These are phyloP conservation scores for Tuber umbilicatum DNA, from an alignment of 495 filamentous ascomycete species.

Conservation along the genomic window DNA sequence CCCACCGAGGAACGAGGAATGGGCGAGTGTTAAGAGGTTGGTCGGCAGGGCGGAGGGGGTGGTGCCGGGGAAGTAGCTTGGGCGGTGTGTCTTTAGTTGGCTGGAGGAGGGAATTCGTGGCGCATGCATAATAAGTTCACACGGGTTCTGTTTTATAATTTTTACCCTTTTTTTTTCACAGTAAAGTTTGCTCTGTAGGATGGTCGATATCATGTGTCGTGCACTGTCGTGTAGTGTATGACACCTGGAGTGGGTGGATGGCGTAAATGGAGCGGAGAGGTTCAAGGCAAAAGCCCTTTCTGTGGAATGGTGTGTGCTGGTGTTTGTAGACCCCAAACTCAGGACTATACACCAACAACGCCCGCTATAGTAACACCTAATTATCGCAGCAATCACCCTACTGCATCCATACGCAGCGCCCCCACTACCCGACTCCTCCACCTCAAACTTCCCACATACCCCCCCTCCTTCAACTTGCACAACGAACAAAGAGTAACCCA, in stretches of 20 bases:
- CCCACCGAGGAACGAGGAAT: conserved; percentile 76
- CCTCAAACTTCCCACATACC: too few relatives aligned
- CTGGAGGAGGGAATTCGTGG: background rate
- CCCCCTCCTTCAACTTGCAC: background rate
- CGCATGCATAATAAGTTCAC: background rate
- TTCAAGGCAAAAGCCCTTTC: background rate
- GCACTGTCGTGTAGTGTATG: background rate
- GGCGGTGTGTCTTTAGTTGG: background rate
- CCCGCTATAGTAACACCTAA: background rate
- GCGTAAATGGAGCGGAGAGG: background rate
- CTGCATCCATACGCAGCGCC: background rate
- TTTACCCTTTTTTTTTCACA: background rate
- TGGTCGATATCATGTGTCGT: background rate
- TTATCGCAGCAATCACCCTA: background rate
- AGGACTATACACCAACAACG: background rate
- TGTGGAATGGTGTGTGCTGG: background rate
- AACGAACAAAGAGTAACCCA: background rate
- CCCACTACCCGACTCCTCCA: background rate
- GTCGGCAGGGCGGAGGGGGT: conserved; percentile 58
- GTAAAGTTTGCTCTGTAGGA: background rate
- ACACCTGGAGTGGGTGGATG: background rate
- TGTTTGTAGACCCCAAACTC: background rate
- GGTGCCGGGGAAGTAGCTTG: background rate
- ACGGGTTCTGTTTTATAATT: background rate
- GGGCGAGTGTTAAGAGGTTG: conserved; percentile 81